Percentiles rank a stretch among this genome's conserved stretches.
These are phyloP conservation scores for Metarhizium brunneum DNA, from an alignment of 2,329 filamentous ascomycete genomes.

Conservation along the genomic window DNA sequence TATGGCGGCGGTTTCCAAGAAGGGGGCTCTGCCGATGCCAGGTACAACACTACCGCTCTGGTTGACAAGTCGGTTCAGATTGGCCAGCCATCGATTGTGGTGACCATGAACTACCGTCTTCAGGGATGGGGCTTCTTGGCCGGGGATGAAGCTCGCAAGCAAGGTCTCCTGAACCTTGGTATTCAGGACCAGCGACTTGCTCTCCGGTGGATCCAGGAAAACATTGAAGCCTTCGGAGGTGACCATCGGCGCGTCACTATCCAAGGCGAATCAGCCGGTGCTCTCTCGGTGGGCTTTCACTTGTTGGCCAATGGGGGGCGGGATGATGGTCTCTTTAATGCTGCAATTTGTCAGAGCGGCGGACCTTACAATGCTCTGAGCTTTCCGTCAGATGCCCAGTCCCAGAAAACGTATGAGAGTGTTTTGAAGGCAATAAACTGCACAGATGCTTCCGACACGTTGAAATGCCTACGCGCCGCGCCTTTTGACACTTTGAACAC, in stretches of 20 bases:
- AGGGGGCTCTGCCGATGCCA: not conserved
- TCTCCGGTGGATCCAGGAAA: slow-evolving; percentile 24
- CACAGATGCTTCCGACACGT: too few species aligned
- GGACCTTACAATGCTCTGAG: too few species aligned
- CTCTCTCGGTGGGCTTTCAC: not conserved
- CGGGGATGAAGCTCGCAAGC: not conserved
- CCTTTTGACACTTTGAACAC: too few species aligned
- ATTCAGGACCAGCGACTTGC: slow-evolving; percentile 24
- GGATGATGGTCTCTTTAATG: too few species aligned
- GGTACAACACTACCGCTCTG: not conserved
- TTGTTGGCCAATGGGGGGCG: too few species aligned
- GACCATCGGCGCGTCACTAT: slow-evolving; percentile 9
- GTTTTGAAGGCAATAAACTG: too few species aligned
- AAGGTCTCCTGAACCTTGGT: slow-evolving; percentile 14
- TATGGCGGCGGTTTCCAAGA: not conserved
- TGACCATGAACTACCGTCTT: not conserved
- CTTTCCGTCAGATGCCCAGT: too few species aligned
- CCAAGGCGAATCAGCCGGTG: slow-evolving; percentile 1
- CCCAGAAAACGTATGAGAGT: too few species aligned
- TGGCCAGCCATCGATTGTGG: not conserved
- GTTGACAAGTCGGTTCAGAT: not conserved
- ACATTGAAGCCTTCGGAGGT: slow-evolving; percentile 26
- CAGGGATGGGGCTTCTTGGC: not conserved
- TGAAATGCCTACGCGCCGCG: too few species aligned
- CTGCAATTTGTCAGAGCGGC: too few species aligned